phyloP scores from a whole-genome alignment of 305 asterid genomes.

The Solanum chacoense region DNA sequence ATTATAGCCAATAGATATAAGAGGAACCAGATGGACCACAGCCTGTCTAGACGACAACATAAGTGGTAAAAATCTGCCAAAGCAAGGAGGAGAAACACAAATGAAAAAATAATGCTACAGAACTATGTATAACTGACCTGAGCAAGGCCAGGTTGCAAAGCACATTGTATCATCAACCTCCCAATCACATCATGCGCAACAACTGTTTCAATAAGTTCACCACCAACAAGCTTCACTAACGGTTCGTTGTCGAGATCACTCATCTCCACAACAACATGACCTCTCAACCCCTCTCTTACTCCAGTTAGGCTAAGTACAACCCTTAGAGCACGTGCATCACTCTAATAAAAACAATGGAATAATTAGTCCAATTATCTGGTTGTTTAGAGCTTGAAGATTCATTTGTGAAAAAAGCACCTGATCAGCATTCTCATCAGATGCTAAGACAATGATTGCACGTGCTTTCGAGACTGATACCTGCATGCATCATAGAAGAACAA shows the following conservation, averaged over 20 bases:
- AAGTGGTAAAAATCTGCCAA: background rate
- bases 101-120: background rate
- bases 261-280: slow-evolving; percentile 98
- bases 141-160: slow-evolving; percentile 99
- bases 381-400: background rate
- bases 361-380: background rate
- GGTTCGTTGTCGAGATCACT: slow-evolving; percentile 99
- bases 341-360: slow-evolving; percentile 36
- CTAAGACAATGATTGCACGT: slow-evolving; percentile 88
- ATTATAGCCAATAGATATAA: background rate
- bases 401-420: slow-evolving; percentile 43
- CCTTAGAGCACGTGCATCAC: slow-evolving; percentile 97
- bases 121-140: slow-evolving; percentile 47
- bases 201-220: slow-evolving; percentile 90
- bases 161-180: slow-evolving; percentile 95
- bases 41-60: background rate
- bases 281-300: slow-evolving; percentile 84
- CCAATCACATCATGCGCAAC: slow-evolving; percentile 99
- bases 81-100: background rate
- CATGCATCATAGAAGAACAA: slow-evolving; percentile 5
- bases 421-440: slow-evolving; percentile 97
- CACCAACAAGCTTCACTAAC: slow-evolving; percentile 96
- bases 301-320: slow-evolving; percentile 96
- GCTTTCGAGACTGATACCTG: slow-evolving; percentile 98
- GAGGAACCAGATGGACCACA: background rate